These are phyloP conservation scores for Exophiala viscosa DNA, from an alignment of 2,329 filamentous ascomycete genomes.

Conservation along the genomic window DNA sequence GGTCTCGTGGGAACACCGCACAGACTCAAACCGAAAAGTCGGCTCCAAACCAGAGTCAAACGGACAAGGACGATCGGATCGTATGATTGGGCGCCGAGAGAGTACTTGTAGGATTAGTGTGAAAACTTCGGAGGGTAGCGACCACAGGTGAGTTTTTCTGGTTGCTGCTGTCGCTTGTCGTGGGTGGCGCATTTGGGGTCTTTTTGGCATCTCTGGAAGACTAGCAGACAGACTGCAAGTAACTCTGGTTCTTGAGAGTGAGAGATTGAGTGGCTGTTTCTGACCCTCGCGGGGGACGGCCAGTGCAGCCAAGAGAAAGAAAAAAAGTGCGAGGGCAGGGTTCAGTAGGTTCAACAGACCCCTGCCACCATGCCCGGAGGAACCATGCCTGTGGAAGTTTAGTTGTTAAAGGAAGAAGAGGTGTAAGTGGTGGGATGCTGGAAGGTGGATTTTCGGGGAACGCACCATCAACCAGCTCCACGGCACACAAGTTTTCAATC, in stretches of 20 bases:
- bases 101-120: not conserved
- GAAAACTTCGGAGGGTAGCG: not conserved
- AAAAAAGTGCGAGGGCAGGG: too few species aligned
- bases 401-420: too few species aligned
- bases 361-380: too few species aligned
- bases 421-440: too few species aligned
- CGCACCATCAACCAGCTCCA: conserved; percentile 5
- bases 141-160: not conserved
- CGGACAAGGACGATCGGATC: not conserved
- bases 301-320: too few species aligned
- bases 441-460: not conserved
- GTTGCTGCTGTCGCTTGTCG: not conserved
- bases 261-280: not conserved
- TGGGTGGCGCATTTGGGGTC: not conserved
- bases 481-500: conserved; percentile 16
- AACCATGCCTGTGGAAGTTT: too few species aligned
- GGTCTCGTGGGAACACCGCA: not conserved
- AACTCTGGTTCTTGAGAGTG: too few species aligned
- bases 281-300: not conserved
- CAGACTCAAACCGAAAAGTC: not conserved
- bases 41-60: not conserved
- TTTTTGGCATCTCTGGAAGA: too few species aligned
- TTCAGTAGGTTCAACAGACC: too few species aligned
- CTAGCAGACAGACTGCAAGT: too few species aligned
- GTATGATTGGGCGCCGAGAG: not conserved